Evolutionary conservation across 371 early-diverging fungal species (phyloP), one percentile per base, ranked within the genome.

Genomic region (Actinomucor elegans): DNA sequence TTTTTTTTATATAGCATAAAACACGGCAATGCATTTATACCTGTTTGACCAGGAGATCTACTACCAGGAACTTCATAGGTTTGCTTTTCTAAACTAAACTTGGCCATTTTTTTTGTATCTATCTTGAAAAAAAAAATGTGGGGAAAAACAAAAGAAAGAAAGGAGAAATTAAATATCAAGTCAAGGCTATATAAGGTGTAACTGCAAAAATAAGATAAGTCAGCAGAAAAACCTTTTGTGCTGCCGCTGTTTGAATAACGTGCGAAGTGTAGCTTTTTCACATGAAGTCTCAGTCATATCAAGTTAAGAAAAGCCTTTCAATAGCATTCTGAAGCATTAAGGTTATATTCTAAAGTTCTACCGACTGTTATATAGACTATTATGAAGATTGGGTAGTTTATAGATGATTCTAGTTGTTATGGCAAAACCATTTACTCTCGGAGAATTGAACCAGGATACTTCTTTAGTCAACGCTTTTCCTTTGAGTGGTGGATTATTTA

Each of bases 31-130:
- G 33, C 6, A 59, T 52, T 63, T n/a, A n/a, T n/a, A 76, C 79
- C 75, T 45, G 78, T 72, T 58, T 72, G 70, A 21, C 78, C 75
- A 55, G 74, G 72, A 35, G 55, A 45, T 55, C 70, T 57, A 26
- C 56, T 54, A 41, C 63, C 57, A 35, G 78, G 78, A 17, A 77
- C 61, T 54, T 74, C 78, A 41, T 64, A 57, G 8, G 68, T 64
- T 51, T 79, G 76, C 26, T 68, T 71, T 34, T 77, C 71, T 51
- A 72, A 52, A 32, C 33, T 48, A 43, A 69, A 54, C 51, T 59
- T 56, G 44, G 55, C 60, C 56, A 66, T 65, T 23, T 34, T 56
- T 42, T 36, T 31, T 32, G 11, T 24, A 5, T 11, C 17, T 27
- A 18, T 36, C 28, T 41, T 41, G 41, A 24, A 10, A 24, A 26